A percentile compares a stretch with the other conserved stretches of the same genome.
Conservation (phyloP, 495 filamentous ascomycete genomes). For the Penicillium odoratum region DNA sequence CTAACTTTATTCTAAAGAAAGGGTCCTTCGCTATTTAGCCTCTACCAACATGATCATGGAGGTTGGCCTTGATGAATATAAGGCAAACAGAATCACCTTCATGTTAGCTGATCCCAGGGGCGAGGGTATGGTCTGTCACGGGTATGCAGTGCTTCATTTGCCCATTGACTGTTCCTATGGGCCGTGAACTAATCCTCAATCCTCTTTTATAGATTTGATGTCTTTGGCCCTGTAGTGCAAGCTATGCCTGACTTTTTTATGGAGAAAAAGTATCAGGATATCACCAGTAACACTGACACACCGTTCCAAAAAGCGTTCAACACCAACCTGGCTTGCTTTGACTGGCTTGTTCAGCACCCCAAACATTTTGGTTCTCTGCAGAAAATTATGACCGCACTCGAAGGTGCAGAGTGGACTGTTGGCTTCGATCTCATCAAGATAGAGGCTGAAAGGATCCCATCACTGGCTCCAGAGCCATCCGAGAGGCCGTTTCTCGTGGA, state of each 20-base stretch:
- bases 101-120: constrained; percentile 27
- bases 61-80: constrained; percentile 31
- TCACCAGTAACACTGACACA: constrained; percentile 33
- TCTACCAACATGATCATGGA: constrained; percentile 40
- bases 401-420: constrained; percentile 34
- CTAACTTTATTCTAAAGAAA: constrained; percentile 24
- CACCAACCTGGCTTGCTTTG: constrained; percentile 40
- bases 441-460: constrained; percentile 16
- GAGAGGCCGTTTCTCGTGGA: constrained; percentile 48
- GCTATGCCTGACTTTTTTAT: constrained; percentile 41
- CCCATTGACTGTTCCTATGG: neutral
- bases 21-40: constrained; percentile 47
- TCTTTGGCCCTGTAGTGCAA: constrained; percentile 24
- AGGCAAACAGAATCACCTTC: constrained; percentile 32
- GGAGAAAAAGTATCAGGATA: constrained; percentile 39
- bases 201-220: constrained; percentile 33
- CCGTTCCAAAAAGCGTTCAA: constrained; percentile 44
- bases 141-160: constrained; percentile 19
- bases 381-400: constrained; percentile 35
- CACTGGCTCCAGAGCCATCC: constrained; percentile 3
- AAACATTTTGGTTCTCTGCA: constrained; percentile 37
- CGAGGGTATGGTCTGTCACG: constrained; percentile 33
- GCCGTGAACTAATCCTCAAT: neutral
- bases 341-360: constrained; percentile 41
- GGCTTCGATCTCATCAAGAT: constrained; percentile 26